phyloP scores from a whole-genome alignment of 495 filamentous ascomycete genomes.

The Annulohypoxylon moriforme region DNA sequence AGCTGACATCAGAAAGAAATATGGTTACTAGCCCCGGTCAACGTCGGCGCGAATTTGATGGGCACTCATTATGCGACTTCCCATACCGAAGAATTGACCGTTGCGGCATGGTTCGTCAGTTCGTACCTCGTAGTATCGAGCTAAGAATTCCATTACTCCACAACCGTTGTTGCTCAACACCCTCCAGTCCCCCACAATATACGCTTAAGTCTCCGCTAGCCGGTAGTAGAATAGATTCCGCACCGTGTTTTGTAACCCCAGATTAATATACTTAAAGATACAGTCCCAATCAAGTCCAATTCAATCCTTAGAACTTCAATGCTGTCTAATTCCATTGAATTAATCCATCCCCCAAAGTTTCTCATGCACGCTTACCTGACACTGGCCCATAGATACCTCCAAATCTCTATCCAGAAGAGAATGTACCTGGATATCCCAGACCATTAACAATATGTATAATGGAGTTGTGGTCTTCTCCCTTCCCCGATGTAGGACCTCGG shows the following conservation, averaged over 20 bases:
- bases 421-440: background rate
- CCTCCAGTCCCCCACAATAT: background rate
- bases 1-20: constrained; percentile 31
- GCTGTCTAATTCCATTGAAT: background rate
- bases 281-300: background rate
- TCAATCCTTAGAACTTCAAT: background rate
- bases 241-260: constrained; percentile 11
- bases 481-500: constrained; percentile 33
- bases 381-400: too few relatives aligned
- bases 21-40: constrained; percentile 28
- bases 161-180: background rate
- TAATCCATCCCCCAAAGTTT: too few relatives aligned
- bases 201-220: background rate
- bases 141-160: constrained; percentile 10
- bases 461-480: constrained; percentile 3
- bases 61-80: background rate
- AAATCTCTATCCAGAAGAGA: too few relatives aligned
- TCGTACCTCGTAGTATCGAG: background rate
- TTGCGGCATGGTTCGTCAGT: constrained; percentile 1
- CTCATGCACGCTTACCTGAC: background rate
- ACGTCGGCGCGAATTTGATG: constrained; percentile 18
- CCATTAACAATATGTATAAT: background rate
- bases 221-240: constrained; percentile 23
- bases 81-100: constrained; percentile 24
- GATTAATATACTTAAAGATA: background rate